Base-by-base conservation (phyloP, 257 asterid species). In the Solanum chmielewskii region DNA sequence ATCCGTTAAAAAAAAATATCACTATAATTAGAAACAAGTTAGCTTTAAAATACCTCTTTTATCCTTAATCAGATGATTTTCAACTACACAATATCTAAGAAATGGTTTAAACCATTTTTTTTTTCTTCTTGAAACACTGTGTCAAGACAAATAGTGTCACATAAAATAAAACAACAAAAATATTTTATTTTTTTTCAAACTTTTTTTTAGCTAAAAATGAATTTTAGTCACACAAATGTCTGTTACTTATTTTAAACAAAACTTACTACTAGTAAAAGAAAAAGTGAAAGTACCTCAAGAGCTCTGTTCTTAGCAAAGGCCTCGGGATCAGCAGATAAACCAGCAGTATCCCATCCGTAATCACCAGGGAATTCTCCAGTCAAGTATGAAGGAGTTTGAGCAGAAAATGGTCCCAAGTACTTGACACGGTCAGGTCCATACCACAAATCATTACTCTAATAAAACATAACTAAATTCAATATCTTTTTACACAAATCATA, bases 331-430 rank as follows among this genome's bases (percentile, higher is more conserved):
- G 98, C 98, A 2, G 98, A 96, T 75, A 96, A 87, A 27, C 98
- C 98, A 27, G 98, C 98, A 20, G 98, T 96, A 74, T 96, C 98
- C 98, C 98, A 96, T 7, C 98, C 98, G 21, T 96, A 96, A 88
- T 96, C 98, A 42, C 98, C 98, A 18, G 98, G 98, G 85, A 94
- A 96, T 49, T 96, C 98, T 73, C 98, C 97, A 7, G 90, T 96
- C 74, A 96, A 92, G 92, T 96, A 94, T 1, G 98, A 93, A 7
- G 98, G 98, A 85, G 98, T 94, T 89, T 94, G 98, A 88, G 96
- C 98, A 7, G 98, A 94, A 88, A 96, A 96, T 9, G 99, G 99
- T 86, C 99, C 98, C 92, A 95, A 92, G 93, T 92, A 96, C 90
- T 96, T 95, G 41, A 95, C 94, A 11, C 95, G 93, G 90, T 96